These are phyloP conservation scores for Fagopyrum esculentum DNA, from an alignment of 148 eudicot species.

Conservation along the genomic window DNA sequence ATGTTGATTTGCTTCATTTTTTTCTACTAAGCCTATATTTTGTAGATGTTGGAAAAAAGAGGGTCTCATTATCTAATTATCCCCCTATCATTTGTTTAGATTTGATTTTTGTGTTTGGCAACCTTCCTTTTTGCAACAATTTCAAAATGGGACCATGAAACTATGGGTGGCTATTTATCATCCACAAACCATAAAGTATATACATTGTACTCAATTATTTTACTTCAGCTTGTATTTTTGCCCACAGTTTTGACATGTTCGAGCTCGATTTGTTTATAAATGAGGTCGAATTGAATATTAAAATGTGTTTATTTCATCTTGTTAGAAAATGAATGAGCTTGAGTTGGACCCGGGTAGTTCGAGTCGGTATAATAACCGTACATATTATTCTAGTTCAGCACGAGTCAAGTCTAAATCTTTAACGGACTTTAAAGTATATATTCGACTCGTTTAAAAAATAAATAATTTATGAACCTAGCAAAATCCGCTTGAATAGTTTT, in stretches of 20 bases:
- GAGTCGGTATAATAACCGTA: too few relatives aligned
- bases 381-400: too few relatives aligned
- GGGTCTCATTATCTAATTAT: slow-evolving; percentile 3
- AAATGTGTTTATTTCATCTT: too few relatives aligned
- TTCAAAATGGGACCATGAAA: slow-evolving; percentile 3
- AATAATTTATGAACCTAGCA: too few relatives aligned
- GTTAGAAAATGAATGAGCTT: too few relatives aligned
- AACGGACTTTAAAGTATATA: too few relatives aligned
- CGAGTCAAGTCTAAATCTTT: too few relatives aligned
- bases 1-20: background rate
- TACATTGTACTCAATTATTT: background rate
- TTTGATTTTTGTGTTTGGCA: slow-evolving; percentile 7
- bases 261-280: background rate
- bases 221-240: background rate
- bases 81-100: background rate
- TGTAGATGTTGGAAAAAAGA: background rate
- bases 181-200: background rate
- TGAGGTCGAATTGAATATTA: too few relatives aligned
- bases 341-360: too few relatives aligned
- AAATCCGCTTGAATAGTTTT: too few relatives aligned
- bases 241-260: background rate
- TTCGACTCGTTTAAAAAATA: too few relatives aligned
- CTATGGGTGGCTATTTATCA: background rate
- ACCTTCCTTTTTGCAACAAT: slow-evolving; percentile 1
- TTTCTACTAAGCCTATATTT: background rate